Evolutionary conservation across 805 yeast species (phyloP), one percentile per base, ranked within the genome.

Genomic region (Clavispora asparagi): DNA sequence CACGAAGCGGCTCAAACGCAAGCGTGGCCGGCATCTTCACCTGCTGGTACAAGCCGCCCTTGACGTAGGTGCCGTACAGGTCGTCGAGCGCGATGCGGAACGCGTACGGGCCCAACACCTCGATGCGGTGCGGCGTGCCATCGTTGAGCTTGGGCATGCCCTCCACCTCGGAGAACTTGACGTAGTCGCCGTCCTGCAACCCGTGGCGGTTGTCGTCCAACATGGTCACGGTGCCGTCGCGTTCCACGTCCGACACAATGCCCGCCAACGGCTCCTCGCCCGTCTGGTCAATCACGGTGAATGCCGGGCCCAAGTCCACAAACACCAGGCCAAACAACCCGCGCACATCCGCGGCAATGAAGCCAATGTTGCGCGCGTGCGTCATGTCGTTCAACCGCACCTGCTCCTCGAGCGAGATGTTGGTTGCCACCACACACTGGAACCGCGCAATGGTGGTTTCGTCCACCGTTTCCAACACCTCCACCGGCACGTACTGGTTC

Each of bases 221-320:
- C 74, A 87, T 88, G 17, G 97, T 85, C n/a, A 94, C 97, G 10
- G 90, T 85, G 47, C 98, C 98, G 61, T 87, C 78, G 10, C 71
- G 63, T 61, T 91, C 97, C 50, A 94, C 85, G 61, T 87, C 96
- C 1, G 96, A 86, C 1, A 94, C 87, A 49, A 88, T 85, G 40
- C 99, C 98, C 4, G 82, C 63, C 41, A 73, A 71, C 14, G 96
- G 95, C 67, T 94, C 98, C 70, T 94, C 98, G 43, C 99, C 99
- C 43, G 86, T 87, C 35, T 82, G 76, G 63, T 94, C 99, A 44
- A 85, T 70, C 17, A 94, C 84, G 2, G 85, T 78, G 67, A 94
- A 94, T 13, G 77, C 71, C 0, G 77, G 77, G 47, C 99, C 99
- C 52, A 94, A 83, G 64, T 94, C 99, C 30, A 87, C 95, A 67